Conservation (phyloP, 345 rosid species). For the Eucalyptus pauciflora region DNA sequence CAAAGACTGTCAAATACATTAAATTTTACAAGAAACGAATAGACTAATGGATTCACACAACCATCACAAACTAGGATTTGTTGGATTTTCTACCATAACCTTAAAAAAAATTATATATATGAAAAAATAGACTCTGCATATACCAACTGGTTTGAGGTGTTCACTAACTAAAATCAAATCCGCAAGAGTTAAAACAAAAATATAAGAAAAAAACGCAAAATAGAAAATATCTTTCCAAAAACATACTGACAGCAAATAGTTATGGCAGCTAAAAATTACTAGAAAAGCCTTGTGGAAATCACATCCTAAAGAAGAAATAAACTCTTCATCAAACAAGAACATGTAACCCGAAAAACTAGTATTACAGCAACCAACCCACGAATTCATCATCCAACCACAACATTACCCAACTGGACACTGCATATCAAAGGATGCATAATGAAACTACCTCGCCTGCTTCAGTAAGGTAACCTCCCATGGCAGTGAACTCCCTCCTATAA, state of each 20-base stretch:
- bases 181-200: background rate
- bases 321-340: background rate
- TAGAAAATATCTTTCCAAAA: background rate
- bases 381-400: background rate
- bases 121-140: background rate
- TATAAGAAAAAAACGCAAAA: background rate
- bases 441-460: slow-evolving; percentile 90
- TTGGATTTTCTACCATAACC: background rate
- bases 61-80: background rate
- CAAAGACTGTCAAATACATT: background rate
- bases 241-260: background rate
- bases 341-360: background rate
- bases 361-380: background rate
- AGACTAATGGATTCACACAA: background rate
- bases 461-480: slow-evolving; percentile 93
- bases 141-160: background rate
- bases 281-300: background rate
- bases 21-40: background rate
- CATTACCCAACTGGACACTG: background rate
- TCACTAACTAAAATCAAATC: background rate
- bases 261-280: background rate
- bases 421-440: background rate
- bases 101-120: background rate
- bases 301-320: background rate
- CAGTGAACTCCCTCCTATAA: slow-evolving; percentile 77